These are phyloP conservation scores for Karstenula rhodostoma DNA, from an alignment of 2,329 filamentous ascomycete genomes.

Conservation along the genomic window DNA sequence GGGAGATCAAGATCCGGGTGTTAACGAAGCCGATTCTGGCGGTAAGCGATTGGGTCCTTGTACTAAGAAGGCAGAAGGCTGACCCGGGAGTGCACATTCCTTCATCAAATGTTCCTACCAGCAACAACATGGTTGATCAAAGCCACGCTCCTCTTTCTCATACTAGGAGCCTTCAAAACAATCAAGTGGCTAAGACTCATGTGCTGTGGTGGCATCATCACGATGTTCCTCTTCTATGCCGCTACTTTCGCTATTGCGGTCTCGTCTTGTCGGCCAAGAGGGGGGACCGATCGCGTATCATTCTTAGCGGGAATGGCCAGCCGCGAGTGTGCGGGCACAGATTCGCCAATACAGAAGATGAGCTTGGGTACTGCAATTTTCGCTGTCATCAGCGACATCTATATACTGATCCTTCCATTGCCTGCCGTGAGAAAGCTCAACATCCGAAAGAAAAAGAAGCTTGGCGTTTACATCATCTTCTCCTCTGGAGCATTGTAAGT, in stretches of 20 bases:
- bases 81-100: neutral
- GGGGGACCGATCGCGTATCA: constrained; percentile 8
- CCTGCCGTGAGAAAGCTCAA: constrained; percentile 13
- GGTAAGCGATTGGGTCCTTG: neutral
- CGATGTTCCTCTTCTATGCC: constrained; percentile 1
- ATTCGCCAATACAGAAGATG: neutral
- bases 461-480: constrained; percentile 14
- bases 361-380: constrained; percentile 1
- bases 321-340: neutral
- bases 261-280: constrained; percentile 11
- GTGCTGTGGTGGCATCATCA: constrained; percentile 8
- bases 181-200: constrained; percentile 3
- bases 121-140: constrained; percentile 11
- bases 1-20: constrained; percentile 9
- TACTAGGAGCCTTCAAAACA: constrained; percentile 12
- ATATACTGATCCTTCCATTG: constrained; percentile 8
- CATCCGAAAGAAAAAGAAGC: constrained; percentile 4
- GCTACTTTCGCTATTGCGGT: neutral
- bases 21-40: constrained; percentile 13
- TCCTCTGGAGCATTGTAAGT: constrained; percentile 6
- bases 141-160: constrained; percentile 9
- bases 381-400: constrained; percentile 6
- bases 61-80: no score
- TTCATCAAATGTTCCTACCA: neutral
- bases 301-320: constrained; percentile 14